These are phyloP conservation scores for Coemansia sp. DNA, from an alignment of 192 early-diverging fungal genomes.

Conservation along the genomic window DNA sequence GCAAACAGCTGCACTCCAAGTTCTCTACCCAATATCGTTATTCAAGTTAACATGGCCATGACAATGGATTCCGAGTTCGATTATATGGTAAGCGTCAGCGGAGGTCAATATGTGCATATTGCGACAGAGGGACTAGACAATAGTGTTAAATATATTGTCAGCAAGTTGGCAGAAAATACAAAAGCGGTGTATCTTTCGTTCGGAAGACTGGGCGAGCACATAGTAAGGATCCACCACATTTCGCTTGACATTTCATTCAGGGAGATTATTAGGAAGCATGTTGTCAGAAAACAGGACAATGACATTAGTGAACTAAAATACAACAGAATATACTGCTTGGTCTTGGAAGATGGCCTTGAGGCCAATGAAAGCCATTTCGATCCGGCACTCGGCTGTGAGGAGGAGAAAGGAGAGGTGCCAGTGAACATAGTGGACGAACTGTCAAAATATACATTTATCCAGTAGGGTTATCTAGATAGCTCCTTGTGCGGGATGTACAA, in stretches of 20 bases:
- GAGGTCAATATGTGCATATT: neutral
- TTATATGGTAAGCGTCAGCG: neutral
- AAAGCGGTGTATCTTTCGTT: neutral
- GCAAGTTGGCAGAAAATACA: neutral
- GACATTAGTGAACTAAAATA: neutral
- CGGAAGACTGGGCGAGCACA: neutral
- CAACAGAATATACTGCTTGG: neutral
- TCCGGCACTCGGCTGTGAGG: too few relatives aligned
- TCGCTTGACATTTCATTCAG: neutral
- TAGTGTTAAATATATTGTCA: neutral
- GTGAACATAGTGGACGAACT: too few relatives aligned
- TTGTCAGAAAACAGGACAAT: neutral
- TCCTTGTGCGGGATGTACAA: too few relatives aligned
- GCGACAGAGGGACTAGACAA: neutral
- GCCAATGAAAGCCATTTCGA: neutral
- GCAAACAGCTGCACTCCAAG: neutral
- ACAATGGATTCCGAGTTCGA: conserved; percentile 27
- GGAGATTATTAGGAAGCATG: neutral
- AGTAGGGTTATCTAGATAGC: too few relatives aligned
- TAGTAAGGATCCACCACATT: neutral
- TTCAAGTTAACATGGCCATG: conserved; percentile 65
- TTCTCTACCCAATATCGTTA: neutral
- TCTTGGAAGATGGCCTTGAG: neutral
- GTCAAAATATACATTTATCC: too few relatives aligned
- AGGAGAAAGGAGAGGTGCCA: too few relatives aligned